Evolutionary conservation across 345 rosid species (phyloP), one percentile per base, ranked within the genome.

Genomic region (Boechera stricta): DNA sequence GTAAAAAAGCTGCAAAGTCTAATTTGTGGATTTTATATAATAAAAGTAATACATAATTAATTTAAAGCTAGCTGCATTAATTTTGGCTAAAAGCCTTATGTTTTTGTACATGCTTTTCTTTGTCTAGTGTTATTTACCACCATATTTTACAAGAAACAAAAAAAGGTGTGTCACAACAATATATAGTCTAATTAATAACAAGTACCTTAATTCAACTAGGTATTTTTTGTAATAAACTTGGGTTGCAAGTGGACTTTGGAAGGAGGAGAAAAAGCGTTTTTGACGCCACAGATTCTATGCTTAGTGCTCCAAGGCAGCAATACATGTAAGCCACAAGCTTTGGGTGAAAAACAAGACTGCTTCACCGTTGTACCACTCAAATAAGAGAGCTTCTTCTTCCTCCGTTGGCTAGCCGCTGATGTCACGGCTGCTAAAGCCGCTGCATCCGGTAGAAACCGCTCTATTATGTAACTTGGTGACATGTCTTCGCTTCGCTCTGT

Each of bases 371-470:
- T 65, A 56, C 59, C 65, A 71, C 75, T 82, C 45, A 71, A 67
- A 12, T 82, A 74, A 57, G 60, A 73, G 54, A 67, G 72, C 36
- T 32, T 69, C 42, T 74, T 84, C 71, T 71, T 72, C 77, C 72
- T 80, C 74, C 68, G 47, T 69, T 82, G 73, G 63, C 59, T 83
- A 3, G 87, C 77, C n/a, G 80, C 84, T 5, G 91, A 91, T 5
- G 89, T 82, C 51, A 85, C 83, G 5, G 91, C 96, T 5, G 96
- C 98, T 69, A 90, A 67, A 51, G 93, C 96, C 10, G 85, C 85
- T 12, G 96, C 96, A 67, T 79, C 97, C 0, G 93, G 94, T 36
- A 91, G 86, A 77, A 94, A 91, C 58, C 96, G 64, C 69, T 90
- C 84, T 9, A 94, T 94, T 77, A 90, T 91, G 84, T 84, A 91